Conservation (phyloP, 2,329 filamentous ascomycete genomes). For the Botrytis sinoallii region DNA sequence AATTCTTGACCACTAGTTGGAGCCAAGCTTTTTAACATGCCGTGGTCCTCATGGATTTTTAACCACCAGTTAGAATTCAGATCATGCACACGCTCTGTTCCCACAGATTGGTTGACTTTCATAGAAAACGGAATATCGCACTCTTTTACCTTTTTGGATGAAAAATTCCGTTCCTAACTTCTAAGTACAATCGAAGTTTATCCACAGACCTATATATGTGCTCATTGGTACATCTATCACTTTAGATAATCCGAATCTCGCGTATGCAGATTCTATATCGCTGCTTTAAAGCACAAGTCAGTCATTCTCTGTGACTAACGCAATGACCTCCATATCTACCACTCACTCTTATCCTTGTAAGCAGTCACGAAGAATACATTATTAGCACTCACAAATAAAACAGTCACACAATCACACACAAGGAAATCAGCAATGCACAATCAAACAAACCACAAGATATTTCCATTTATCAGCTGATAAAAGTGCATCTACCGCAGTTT, state of each 20-base stretch:
- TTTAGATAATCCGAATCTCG: not conserved
- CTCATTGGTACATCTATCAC: rapidly evolving
- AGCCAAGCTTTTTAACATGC: not conserved
- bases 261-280: not conserved
- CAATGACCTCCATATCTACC: not conserved
- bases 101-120: too few species aligned
- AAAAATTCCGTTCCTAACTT: not conserved
- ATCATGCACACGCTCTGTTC: too few species aligned
- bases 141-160: not conserved
- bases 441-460: not conserved
- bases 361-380: not conserved
- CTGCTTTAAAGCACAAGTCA: not conserved
- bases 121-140: not conserved
- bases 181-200: rapidly evolving
- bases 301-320: not conserved
- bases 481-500: not conserved
- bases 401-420: not conserved
- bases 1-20: not conserved
- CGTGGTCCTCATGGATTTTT: not conserved
- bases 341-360: not conserved
- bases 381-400: not conserved
- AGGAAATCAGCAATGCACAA: not conserved
- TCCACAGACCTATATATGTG: not conserved
- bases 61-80: too few species aligned
- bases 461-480: not conserved